Conservation (phyloP, 306 rosid species). For the Boehmeria nivea region DNA sequence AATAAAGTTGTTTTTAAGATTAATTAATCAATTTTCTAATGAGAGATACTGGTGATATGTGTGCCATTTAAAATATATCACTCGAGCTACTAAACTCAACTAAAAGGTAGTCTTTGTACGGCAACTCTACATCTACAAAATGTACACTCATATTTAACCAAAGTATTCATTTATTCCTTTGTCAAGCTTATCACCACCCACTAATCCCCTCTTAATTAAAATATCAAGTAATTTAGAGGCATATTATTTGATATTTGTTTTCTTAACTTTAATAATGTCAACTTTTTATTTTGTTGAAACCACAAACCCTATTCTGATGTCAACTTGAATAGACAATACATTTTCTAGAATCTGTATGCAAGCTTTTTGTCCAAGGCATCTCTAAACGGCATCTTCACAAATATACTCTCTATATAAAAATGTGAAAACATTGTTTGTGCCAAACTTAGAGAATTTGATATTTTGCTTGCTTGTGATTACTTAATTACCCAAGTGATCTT, state of each 20-base stretch:
- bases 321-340: constrained; percentile 12
- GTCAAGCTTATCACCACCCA: constrained; percentile 3
- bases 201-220: constrained; percentile 6
- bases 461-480: too few species aligned
- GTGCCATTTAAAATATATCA: too few species aligned
- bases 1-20: not conserved
- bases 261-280: too few species aligned
- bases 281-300: not conserved
- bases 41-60: too few species aligned
- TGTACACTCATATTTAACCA: too few species aligned
- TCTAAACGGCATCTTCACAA: constrained; percentile 39
- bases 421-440: too few species aligned
- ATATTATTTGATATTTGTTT: too few species aligned
- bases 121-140: constrained; percentile 3
- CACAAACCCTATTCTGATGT: constrained; percentile 20
- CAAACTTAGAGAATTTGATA: too few species aligned
- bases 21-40: not conserved
- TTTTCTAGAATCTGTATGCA: constrained; percentile 43
- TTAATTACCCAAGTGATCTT: too few species aligned
- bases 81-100: constrained; percentile 4
- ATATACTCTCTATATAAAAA: constrained; percentile 17
- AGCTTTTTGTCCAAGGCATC: constrained; percentile 39
- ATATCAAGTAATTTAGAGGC: not conserved
- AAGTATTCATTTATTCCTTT: not conserved
- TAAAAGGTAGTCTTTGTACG: constrained; percentile 11